Percentiles rank a stretch among this genome's conserved stretches.
These are phyloP conservation scores for Leccinum truebloodii DNA, from an alignment of 768 basidiomycete genomes.

Conservation along the genomic window DNA sequence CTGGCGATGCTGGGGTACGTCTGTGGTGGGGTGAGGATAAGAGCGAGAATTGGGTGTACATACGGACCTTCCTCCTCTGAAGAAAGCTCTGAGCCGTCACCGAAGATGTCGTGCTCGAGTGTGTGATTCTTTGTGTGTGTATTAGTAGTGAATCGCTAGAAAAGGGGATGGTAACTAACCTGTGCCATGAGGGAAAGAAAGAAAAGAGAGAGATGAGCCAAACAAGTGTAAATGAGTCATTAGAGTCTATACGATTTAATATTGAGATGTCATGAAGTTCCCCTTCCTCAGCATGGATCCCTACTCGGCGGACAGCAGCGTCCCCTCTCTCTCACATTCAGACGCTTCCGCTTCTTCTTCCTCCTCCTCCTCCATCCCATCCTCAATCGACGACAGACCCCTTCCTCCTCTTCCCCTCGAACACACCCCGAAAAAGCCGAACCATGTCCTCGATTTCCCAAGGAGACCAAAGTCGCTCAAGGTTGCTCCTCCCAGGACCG, in stretches of 20 bases:
- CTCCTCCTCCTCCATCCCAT: conserved; percentile 8
- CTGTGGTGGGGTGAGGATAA: conserved; percentile 27
- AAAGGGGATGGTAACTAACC: conserved; percentile 1
- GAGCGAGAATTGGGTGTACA: background rate
- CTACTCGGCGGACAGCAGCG: conserved; percentile 22
- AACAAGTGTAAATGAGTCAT: conserved; percentile 16
- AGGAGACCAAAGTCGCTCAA: background rate
- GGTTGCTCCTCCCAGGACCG: conserved; percentile 4
- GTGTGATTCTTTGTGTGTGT: background rate
- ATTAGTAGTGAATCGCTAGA: too few species aligned
- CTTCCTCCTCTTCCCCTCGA: conserved; percentile 22
- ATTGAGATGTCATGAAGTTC: too few species aligned
- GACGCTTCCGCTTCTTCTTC: conserved; percentile 26
- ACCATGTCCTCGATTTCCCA: background rate
- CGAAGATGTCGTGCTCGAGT: conserved; percentile 76
- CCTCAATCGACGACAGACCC: conserved; percentile 19
- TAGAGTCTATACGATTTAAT: background rate
- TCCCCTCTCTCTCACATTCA: conserved; percentile 32
- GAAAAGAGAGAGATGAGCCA: background rate
- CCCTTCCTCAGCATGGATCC: conserved; percentile 27
- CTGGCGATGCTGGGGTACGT: conserved; percentile 44
- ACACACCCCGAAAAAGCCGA: background rate
- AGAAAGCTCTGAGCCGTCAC: conserved; percentile 83
- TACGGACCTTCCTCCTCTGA: conserved; percentile 60
- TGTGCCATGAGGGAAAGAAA: conserved; percentile 11